Percentiles rank a stretch among this genome's conserved stretches.
These are phyloP conservation scores for Pseudomonodictys pantanalensis DNA, from an alignment of 495 filamentous ascomycete genomes.

Conservation along the genomic window DNA sequence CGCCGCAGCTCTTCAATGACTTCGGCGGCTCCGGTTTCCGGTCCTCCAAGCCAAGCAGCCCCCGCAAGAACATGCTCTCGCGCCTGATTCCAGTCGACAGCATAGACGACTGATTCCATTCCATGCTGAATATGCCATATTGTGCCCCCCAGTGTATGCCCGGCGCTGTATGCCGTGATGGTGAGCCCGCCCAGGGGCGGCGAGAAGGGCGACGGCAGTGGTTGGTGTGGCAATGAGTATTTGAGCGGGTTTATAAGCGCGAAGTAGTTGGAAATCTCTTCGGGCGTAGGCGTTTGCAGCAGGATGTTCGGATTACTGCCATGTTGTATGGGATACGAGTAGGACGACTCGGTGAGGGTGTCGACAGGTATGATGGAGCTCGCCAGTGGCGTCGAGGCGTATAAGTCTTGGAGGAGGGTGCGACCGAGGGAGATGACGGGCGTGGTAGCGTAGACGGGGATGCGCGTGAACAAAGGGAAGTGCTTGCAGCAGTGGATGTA, in stretches of 20 bases:
- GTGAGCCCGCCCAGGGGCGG: constrained; percentile 88
- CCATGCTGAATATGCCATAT: constrained; percentile 99
- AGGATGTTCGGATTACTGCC: constrained; percentile 55
- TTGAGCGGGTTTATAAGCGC: constrained; percentile 89
- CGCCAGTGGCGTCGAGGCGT: constrained; percentile 82
- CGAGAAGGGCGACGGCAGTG: constrained; percentile 77
- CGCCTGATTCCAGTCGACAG: constrained; percentile 95
- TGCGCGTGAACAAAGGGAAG: constrained; percentile 83
- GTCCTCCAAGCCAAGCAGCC: constrained; percentile 86
- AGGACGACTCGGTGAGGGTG: constrained; percentile 65
- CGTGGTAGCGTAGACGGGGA: constrained; percentile 93
- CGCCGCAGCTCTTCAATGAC: constrained; percentile 90
- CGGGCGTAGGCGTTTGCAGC: constrained; percentile 72
- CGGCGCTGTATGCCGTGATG: constrained; percentile 94
- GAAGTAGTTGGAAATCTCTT: constrained; percentile 92
- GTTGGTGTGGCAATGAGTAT: constrained; percentile 94
- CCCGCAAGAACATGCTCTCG: constrained; percentile 90
- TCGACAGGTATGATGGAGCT: constrained; percentile 69
- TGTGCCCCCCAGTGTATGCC: constrained; percentile 91
- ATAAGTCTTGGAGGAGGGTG: constrained; percentile 86
- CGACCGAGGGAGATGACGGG: constrained; percentile 91
- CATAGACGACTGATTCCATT: constrained; percentile 94
- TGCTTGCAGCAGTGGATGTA: constrained; percentile 97
- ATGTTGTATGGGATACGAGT: constrained; percentile 41
- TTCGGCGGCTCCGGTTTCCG: constrained; percentile 77